Evolutionary conservation across 176 grass and related monocot species (phyloP).

Genomic region (Raddia distichophylla): DNA sequence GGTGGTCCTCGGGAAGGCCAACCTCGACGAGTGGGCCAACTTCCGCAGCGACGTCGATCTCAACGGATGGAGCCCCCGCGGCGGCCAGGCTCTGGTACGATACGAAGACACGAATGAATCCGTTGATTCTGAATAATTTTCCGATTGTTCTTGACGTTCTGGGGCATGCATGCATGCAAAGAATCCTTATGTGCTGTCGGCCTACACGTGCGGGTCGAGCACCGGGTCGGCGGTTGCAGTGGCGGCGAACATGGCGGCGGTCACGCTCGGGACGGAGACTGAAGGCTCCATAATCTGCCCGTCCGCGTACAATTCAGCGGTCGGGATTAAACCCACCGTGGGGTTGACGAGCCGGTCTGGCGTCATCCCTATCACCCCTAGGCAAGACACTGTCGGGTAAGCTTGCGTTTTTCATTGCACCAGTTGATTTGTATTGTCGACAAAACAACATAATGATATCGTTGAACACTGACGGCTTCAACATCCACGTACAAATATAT

Average conservation of each 20-base stretch:
- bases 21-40: conserved; percentile 45
- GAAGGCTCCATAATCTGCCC: conserved; percentile 54
- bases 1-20: conserved; percentile 55
- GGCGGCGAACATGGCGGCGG: conserved; percentile 54
- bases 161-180: background rate
- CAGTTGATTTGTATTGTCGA: too few relatives aligned
- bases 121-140: too few relatives aligned
- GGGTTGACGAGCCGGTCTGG: conserved; percentile 57
- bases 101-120: too few relatives aligned
- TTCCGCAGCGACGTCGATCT: conserved; percentile 17
- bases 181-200: conserved; percentile 51
- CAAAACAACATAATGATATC: too few relatives aligned
- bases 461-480: too few relatives aligned
- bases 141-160: too few relatives aligned
- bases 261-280: conserved; percentile 64
- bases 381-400: conserved; percentile 57
- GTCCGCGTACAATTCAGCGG: conserved; percentile 42
- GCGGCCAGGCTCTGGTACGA: background rate
- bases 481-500: too few relatives aligned
- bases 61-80: conserved; percentile 45
- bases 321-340: conserved; percentile 58
- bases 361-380: conserved; percentile 41
- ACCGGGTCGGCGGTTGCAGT: conserved; percentile 46
- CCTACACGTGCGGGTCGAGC: conserved; percentile 44
- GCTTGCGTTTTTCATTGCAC: too few relatives aligned